Evolutionary conservation across 768 basidiomycete species (phyloP), one percentile per base, ranked within the genome.

Genomic region (Plicaturopsis crispa): DNA sequence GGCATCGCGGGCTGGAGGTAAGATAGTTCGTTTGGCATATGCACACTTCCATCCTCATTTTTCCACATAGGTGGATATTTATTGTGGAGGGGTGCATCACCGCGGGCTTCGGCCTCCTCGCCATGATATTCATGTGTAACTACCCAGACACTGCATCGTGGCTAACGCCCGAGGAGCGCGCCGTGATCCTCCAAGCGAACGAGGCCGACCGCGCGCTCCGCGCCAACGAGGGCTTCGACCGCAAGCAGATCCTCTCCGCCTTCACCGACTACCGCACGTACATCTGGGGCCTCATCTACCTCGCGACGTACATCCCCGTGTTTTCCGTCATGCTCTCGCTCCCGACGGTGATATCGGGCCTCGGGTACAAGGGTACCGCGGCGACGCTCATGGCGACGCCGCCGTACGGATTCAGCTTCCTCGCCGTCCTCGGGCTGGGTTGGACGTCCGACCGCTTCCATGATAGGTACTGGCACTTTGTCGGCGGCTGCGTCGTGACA

Each of bases 101-200:
- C n/a, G 26, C 39, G n/a, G 33, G 37, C 18, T 21, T 31, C 14
- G 39, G 30, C 19, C n/a, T 33, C 5, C 22, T 36, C 5, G 21
- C 22, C 14, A 14, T 32, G 3, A 13, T 44, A 5, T 43, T 31
- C 42, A 45, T 32, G 47, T 40, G n/a, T 20, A 44, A 50, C 18
- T 53, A 44, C 36, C 56, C 53, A 4, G 42, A 23, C 16, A 50
- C 49, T 7, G 55, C 55, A 10, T 22, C 21, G 12, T 56, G 51
- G 46, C 45, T 56, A 11, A 52, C 51, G 5, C 46, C 44, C 10
- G 48, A 53, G 24, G 56, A 55, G 37, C 47, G 46, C 17, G 48
- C 46, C 8, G 35, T 47, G 6, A 38, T 37, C 22, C 7, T 42
- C 13, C 14, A 5, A 13, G 31, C 43, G 31, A 45, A 49, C 42